Percentiles rank a stretch among this genome's conserved stretches.
phyloP scores from a whole-genome alignment of 2,329 filamentous ascomycete genomes.

The Xylariaceae sp. region DNA sequence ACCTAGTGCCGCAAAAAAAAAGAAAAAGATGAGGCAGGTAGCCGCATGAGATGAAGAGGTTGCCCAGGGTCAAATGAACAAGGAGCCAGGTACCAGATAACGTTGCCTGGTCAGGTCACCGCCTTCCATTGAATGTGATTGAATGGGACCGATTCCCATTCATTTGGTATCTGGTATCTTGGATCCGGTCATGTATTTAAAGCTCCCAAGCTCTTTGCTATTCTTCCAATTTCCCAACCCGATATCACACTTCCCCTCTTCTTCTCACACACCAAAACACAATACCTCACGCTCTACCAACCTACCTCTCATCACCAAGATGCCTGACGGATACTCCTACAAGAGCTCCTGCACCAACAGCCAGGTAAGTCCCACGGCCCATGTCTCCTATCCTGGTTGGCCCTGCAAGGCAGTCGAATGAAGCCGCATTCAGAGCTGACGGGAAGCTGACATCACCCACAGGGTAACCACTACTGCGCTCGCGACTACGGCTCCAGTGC shows the following conservation, averaged over 20 bases:
- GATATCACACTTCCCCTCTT: not conserved
- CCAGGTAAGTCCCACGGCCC: slow-evolving; percentile 43
- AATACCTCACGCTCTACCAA: not conserved
- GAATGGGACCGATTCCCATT: not conserved
- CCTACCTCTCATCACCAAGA: slow-evolving; percentile 16
- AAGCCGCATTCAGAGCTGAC: too few relatives aligned
- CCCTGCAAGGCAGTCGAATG: too few relatives aligned
- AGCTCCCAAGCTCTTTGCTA: not conserved
- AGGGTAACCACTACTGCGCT: slow-evolving; percentile 67
- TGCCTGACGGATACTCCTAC: slow-evolving; percentile 36
- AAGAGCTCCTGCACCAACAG: slow-evolving; percentile 58
- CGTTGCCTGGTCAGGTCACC: not conserved
- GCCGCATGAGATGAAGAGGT: too few relatives aligned
- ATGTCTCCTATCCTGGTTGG: not conserved
- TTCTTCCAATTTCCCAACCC: not conserved
- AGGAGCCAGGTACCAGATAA: not conserved
- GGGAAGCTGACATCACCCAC: too few relatives aligned
- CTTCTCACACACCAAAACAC: not conserved
- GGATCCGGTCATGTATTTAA: not conserved
- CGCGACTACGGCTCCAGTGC: slow-evolving; percentile 59
- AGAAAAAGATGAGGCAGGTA: too few relatives aligned
- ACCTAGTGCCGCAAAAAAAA: too few relatives aligned
- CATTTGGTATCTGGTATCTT: not conserved
- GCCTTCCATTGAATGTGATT: not conserved
- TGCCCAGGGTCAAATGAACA: not conserved